phyloP scores from a whole-genome alignment of 208 protist genomes.

The Leishmania turanica region DNA sequence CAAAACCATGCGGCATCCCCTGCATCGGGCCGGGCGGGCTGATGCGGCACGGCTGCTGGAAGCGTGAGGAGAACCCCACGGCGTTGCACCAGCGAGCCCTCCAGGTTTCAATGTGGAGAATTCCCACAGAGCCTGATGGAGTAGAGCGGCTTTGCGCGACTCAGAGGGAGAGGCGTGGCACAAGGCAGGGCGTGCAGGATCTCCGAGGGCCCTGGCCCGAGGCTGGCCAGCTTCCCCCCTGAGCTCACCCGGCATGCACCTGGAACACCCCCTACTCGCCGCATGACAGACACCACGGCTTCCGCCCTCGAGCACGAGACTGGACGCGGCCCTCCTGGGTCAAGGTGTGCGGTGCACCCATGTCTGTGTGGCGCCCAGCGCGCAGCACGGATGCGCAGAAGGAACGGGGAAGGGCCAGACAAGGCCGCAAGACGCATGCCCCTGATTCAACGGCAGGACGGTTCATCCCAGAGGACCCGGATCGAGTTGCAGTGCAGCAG shows the following conservation, averaged over 20 bases:
- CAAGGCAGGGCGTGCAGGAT: background rate
- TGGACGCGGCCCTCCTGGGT: background rate
- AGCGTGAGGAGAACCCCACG: background rate
- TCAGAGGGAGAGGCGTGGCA: background rate
- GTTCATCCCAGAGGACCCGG: background rate
- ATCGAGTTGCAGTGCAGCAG: background rate
- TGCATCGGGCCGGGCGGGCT: background rate
- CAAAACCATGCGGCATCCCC: background rate
- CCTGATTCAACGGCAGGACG: background rate
- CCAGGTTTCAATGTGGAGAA: background rate
- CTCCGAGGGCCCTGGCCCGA: background rate
- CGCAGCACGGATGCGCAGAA: background rate
- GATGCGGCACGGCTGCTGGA: background rate
- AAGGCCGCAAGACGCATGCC: background rate
- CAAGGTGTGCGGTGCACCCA: background rate
- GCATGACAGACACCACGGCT: background rate
- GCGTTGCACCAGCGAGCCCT: background rate
- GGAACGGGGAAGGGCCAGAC: background rate
- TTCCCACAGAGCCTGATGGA: background rate
- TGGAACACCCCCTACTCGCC: background rate
- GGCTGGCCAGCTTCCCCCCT: background rate
- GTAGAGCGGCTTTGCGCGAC: background rate
- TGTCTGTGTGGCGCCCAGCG: background rate
- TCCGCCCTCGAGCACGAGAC: background rate
- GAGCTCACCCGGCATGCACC: background rate